Percentiles rank a stretch among this genome's conserved stretches.
Conservation (phyloP, 805 yeast genomes). For the Dipodascopsis tothii region DNA sequence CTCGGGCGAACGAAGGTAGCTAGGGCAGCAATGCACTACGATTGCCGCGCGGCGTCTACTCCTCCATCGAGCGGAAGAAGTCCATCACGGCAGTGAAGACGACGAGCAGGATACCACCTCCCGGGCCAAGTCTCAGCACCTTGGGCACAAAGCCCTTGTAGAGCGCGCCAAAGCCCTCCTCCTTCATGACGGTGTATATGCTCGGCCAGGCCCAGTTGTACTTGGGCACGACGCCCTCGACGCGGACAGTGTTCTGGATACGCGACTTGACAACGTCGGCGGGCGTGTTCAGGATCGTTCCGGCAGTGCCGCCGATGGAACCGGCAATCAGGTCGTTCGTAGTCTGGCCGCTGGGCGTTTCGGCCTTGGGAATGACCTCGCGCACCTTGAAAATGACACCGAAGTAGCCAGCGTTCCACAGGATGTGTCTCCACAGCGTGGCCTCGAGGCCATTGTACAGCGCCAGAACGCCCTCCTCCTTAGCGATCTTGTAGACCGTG, state of each 20-base stretch:
- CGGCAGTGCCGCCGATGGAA: slow-evolving; percentile 92
- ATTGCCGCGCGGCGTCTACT: too few relatives aligned
- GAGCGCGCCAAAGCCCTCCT: slow-evolving; percentile 87
- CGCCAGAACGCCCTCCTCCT: slow-evolving; percentile 70
- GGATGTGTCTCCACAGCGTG: slow-evolving; percentile 91
- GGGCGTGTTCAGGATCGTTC: slow-evolving; percentile 93
- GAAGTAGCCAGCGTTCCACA: slow-evolving; percentile 98
- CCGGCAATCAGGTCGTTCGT: slow-evolving; percentile 86
- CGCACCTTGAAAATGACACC: slow-evolving; percentile 89
- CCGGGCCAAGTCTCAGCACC: slow-evolving; percentile 95
- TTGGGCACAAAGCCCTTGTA: slow-evolving; percentile 96
- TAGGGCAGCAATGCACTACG: too few relatives aligned
- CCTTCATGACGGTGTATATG: slow-evolving; percentile 62
- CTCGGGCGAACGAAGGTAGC: too few relatives aligned
- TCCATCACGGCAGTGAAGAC: slow-evolving; percentile 96
- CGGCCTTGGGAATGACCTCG: slow-evolving; percentile 67
- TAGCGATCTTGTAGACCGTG: slow-evolving; percentile 64
- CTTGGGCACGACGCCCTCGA: slow-evolving; percentile 70
- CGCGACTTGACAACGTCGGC: slow-evolving; percentile 93
- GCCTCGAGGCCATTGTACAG: slow-evolving; percentile 93
- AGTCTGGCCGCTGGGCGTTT: slow-evolving; percentile 63
- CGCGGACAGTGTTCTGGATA: slow-evolving; percentile 66
- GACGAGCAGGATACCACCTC: slow-evolving; percentile 95
- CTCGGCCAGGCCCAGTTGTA: slow-evolving; percentile 91
- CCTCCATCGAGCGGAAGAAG: slow-evolving; percentile 48